Evolutionary conservation across 768 basidiomycete species (phyloP).

Genomic region (Sporobolomyces roseus): DNA sequence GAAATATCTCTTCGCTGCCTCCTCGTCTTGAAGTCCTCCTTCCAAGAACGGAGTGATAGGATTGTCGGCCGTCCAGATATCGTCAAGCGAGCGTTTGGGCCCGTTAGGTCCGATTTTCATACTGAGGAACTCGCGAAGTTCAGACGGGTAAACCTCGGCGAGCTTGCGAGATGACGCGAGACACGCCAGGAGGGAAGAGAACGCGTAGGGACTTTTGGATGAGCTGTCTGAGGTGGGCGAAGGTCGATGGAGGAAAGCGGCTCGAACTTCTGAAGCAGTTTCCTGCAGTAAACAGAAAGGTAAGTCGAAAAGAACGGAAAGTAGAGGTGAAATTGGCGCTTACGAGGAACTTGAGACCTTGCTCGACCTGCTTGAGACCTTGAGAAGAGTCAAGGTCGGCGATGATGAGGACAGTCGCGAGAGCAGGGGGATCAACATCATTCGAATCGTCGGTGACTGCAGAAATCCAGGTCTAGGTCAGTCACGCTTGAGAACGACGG

Average conservation of each 20-base stretch:
- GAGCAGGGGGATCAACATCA: slow-evolving; percentile 20
- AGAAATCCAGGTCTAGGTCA: too few relatives aligned
- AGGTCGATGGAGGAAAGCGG: slow-evolving; percentile 65
- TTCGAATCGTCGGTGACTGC: slow-evolving; percentile 3
- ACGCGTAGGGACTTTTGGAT: neutral
- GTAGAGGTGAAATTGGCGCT: slow-evolving; percentile 34
- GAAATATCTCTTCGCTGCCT: slow-evolving; percentile 4
- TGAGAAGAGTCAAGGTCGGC: slow-evolving; percentile 69
- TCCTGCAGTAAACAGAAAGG: slow-evolving; percentile 4
- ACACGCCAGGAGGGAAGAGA: slow-evolving; percentile 54
- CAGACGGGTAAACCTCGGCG: slow-evolving; percentile 46
- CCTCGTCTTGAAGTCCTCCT: slow-evolving; percentile 25
- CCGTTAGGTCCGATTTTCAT: slow-evolving; percentile 7
- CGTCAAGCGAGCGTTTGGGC: slow-evolving; percentile 23
- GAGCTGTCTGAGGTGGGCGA: slow-evolving; percentile 43
- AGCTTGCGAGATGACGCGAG: slow-evolving; percentile 54
- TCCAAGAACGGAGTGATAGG: slow-evolving; percentile 32
- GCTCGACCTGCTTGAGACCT: slow-evolving; percentile 60
- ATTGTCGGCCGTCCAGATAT: slow-evolving; percentile 28
- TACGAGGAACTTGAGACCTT: slow-evolving; percentile 66
- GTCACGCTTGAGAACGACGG: neutral
- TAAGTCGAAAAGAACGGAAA: slow-evolving; percentile 54
- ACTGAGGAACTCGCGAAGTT: slow-evolving; percentile 23
- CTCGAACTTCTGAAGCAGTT: slow-evolving; percentile 1
- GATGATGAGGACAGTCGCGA: slow-evolving; percentile 58